Evolutionary conservation across 129 eudicot species (phyloP), one percentile per base, ranked within the genome.

Genomic region (Lactuca sativa): DNA sequence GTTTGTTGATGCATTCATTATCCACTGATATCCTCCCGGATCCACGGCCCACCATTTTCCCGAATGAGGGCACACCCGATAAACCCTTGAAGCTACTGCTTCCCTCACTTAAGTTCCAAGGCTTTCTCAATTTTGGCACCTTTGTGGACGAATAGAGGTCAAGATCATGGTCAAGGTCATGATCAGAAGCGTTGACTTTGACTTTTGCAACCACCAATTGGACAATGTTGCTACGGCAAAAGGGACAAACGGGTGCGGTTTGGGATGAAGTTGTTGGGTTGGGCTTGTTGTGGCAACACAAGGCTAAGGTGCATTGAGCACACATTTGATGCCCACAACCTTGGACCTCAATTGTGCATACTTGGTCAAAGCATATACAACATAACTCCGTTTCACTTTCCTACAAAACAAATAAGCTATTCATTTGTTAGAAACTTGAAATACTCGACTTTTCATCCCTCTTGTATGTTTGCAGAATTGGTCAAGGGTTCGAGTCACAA

Each of bases 291-390:
- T 87, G 85, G 76, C 91, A 87, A 66, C 95, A 87, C 11, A 90
- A 65, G 76, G 95, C 83, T 69, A 90, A 43, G 53, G 84, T 79
- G 81, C 97, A 90, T 59, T 76, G 91, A 12, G 92, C 95, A 62
- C 97, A 90, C 97, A 90, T 90, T 62, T 83, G 86, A 62, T 90
- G 97, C n/a, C 97, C 86, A 47, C 97, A 90, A 57, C 74, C 81
- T 76, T 82, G 80, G 49, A 90, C 95, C 69, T 84, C 95, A 40
- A 90, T 87, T 38, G 97, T 80, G 76, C 95, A 86, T 30, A 55
- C 62, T 62, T 84, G 88, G 71, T 90, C 97, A 40, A 90, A 90
- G 81, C 97, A 90, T 36, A 90, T 90, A 66, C 91, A 84, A 75
- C 97, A 90, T 53, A 87, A 66, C 62, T 87, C 82, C 3, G 80